Conservation (phyloP, 331 rosid genomes). For the Pyrus hybrid region DNA sequence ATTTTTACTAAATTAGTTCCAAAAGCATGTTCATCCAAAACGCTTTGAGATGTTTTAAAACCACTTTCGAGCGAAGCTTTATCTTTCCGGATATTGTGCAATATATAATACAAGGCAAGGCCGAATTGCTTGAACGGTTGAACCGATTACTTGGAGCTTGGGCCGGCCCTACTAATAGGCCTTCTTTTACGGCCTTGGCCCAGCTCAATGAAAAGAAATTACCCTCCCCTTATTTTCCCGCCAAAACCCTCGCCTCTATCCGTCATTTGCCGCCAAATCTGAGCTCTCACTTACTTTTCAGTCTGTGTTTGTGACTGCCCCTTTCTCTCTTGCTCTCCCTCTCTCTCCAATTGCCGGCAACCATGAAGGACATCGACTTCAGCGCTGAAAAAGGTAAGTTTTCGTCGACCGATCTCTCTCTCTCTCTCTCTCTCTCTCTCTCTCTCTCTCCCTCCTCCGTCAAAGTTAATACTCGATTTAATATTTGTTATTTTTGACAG, state of each 20-base stretch:
- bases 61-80: no score
- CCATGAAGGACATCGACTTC: constrained; percentile 64
- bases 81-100: no score
- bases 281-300: background rate
- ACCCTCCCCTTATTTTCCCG: constrained; percentile 47
- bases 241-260: constrained; percentile 35
- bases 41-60: no score
- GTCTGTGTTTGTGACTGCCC: background rate
- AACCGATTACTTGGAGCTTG: no score
- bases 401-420: background rate
- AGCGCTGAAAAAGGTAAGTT: constrained; percentile 57
- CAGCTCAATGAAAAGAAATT: background rate
- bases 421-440: background rate
- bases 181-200: background rate
- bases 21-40: no score
- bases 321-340: background rate
- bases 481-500: constrained; percentile 19
- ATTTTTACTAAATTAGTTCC: no score
- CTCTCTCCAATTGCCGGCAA: background rate
- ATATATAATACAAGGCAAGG: no score
- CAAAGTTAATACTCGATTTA: background rate
- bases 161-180: no score
- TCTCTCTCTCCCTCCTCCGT: background rate
- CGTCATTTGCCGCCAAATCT: constrained; percentile 52
- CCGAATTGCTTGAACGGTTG: no score